Conservation (phyloP, 2,329 filamentous ascomycete species). For the Diplocarpon mali region DNA sequence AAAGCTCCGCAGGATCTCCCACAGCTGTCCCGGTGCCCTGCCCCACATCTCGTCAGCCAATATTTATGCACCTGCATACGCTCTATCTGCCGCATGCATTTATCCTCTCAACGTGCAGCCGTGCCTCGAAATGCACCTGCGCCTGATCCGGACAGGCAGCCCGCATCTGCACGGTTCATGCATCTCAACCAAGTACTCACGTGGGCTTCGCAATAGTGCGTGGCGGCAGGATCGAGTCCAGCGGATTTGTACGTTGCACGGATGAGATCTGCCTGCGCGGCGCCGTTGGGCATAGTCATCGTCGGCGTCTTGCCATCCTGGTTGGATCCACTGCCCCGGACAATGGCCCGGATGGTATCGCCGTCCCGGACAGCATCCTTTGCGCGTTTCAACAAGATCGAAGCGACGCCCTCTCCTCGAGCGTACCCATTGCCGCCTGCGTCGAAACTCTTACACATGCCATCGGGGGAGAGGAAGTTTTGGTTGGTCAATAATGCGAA, state of each 20-base stretch:
- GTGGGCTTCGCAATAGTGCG: slow-evolving; percentile 27
- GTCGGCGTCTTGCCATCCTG: slow-evolving; percentile 44
- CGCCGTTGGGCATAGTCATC: slow-evolving; percentile 40
- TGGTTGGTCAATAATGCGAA: slow-evolving; percentile 2
- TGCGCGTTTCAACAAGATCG: slow-evolving; percentile 48
- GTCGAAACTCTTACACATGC: slow-evolving; percentile 39
- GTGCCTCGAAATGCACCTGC: too few species aligned
- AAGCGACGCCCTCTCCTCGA: slow-evolving; percentile 48
- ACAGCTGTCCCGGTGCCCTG: slow-evolving; percentile 6
- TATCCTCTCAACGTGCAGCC: too few species aligned
- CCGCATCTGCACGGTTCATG: too few species aligned
- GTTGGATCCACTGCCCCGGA: slow-evolving; percentile 41
- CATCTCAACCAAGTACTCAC: not conserved
- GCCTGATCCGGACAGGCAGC: too few species aligned
- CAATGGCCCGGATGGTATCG: slow-evolving; percentile 44
- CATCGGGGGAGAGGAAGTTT: slow-evolving; percentile 27
- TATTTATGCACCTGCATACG: too few species aligned
- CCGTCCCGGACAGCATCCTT: slow-evolving; percentile 45
- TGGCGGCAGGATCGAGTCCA: slow-evolving; percentile 15
- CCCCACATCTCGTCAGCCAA: too few species aligned
- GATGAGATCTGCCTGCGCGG: slow-evolving; percentile 29
- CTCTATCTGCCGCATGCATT: too few species aligned
- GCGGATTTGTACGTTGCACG: slow-evolving; percentile 3
- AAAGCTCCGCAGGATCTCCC: slow-evolving; percentile 12
- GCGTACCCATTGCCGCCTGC: slow-evolving; percentile 49